Conservation (phyloP, 441 rosid genomes). For the Euphorbia neoarborescens region DNA sequence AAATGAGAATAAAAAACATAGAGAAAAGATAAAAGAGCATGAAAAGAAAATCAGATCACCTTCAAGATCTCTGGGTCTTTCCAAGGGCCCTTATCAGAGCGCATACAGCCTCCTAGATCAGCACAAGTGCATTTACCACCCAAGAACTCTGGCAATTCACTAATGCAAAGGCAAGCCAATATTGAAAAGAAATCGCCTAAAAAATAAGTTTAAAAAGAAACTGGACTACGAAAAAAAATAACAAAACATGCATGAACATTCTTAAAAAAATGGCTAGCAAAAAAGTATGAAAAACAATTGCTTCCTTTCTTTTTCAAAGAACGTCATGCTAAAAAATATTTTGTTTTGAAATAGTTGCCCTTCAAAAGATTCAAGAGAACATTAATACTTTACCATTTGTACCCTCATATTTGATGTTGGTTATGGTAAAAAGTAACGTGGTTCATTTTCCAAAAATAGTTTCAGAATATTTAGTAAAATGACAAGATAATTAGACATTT, state of each 20-base stretch:
- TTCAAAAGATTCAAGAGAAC: neutral
- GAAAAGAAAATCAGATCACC: constrained; percentile 29
- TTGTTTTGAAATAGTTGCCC: no score
- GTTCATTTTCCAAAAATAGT: neutral
- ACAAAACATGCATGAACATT: neutral
- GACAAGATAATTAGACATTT: neutral
- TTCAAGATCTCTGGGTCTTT: constrained; percentile 61
- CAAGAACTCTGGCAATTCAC: constrained; percentile 89
- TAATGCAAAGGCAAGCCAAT: constrained; percentile 19
- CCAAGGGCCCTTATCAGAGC: constrained; percentile 96
- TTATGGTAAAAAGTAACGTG: neutral
- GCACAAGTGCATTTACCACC: constrained; percentile 92
- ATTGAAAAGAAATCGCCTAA: neutral
- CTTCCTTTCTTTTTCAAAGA: neutral
- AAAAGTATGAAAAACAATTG: neutral
- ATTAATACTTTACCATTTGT: neutral
- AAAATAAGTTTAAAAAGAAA: neutral
- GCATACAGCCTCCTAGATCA: constrained; percentile 82
- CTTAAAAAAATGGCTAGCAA: neutral
- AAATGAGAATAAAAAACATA: neutral
- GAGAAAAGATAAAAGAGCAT: constrained; percentile 3
- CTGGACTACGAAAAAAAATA: neutral
- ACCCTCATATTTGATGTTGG: neutral
- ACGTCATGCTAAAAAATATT: neutral
- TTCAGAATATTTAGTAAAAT: no score